phyloP scores from a whole-genome alignment of 2,329 filamentous ascomycete species.

The Ophiostoma sp. region DNA sequence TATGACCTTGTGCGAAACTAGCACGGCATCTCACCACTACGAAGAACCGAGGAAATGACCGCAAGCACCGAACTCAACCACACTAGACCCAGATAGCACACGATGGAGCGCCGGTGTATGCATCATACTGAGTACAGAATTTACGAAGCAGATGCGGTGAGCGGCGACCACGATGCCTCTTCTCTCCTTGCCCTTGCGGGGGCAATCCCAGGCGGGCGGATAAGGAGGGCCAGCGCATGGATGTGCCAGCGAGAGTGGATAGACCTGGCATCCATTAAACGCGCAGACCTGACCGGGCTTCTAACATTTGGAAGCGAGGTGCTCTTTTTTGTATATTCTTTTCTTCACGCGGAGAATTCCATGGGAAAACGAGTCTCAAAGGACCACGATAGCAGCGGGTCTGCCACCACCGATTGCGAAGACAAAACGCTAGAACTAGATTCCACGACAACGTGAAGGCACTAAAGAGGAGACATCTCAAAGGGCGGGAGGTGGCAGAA shows the following conservation, averaged over 20 bases:
- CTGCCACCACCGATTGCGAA: background rate
- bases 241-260: background rate
- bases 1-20: background rate
- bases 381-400: background rate
- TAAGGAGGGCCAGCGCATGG: background rate
- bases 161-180: slow-evolving; percentile 1
- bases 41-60: background rate
- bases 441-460: background rate
- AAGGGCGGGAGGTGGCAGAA: background rate
- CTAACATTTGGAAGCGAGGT: background rate
- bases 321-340: background rate
- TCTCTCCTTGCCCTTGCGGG: background rate
- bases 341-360: background rate
- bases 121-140: background rate
- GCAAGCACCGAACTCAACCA: background rate
- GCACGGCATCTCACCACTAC: background rate
- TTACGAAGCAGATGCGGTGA: slow-evolving; percentile 10
- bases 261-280: slow-evolving; percentile 1
- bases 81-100: background rate
- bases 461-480: background rate
- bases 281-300: background rate
- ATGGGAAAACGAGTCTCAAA: background rate
- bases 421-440: background rate
- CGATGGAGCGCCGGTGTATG: background rate
- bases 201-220: background rate